phyloP scores from a whole-genome alignment of 2,329 filamentous ascomycete genomes.

The Trichoderma afroharzianum region DNA sequence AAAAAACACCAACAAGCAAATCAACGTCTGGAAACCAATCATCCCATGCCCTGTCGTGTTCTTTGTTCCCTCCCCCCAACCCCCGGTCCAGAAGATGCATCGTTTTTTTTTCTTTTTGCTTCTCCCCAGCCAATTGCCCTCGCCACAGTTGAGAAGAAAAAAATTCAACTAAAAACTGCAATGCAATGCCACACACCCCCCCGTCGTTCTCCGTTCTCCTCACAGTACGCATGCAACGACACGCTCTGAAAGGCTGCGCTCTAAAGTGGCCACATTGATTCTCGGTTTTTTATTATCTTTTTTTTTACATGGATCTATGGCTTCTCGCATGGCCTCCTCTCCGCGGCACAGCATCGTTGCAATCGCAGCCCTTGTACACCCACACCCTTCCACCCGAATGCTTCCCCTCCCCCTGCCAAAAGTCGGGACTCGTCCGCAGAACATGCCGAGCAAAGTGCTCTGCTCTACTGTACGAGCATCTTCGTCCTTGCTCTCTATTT shows the following conservation, averaged over 20 bases:
- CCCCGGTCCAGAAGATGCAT: not conserved
- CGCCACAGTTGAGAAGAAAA: not conserved
- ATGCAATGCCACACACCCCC: not conserved
- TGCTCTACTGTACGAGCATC: not conserved
- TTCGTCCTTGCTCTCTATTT: not conserved
- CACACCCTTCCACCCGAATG: not conserved
- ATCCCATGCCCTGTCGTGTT: not conserved
- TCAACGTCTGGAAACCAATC: not conserved
- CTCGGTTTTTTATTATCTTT: not conserved
- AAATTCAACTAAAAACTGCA: not conserved
- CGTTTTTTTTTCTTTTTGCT: not conserved
- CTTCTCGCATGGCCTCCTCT: not conserved
- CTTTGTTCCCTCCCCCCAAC: not conserved
- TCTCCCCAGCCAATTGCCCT: not conserved
- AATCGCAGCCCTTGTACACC: not conserved
- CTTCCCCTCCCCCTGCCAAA: not conserved
- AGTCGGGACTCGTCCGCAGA: not conserved
- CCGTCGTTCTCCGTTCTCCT: not conserved
- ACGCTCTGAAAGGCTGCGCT: not conserved
- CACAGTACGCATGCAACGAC: not conserved
- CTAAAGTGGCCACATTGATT: not conserved
- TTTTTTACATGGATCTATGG: not conserved
- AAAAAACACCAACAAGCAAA: not conserved
- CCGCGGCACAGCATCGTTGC: not conserved
- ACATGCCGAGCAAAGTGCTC: not conserved